Percentiles rank a stretch among this genome's conserved stretches.
Conservation (phyloP, 768 basidiomycete species). For the Sporobolomyces pararoseus region DNA sequence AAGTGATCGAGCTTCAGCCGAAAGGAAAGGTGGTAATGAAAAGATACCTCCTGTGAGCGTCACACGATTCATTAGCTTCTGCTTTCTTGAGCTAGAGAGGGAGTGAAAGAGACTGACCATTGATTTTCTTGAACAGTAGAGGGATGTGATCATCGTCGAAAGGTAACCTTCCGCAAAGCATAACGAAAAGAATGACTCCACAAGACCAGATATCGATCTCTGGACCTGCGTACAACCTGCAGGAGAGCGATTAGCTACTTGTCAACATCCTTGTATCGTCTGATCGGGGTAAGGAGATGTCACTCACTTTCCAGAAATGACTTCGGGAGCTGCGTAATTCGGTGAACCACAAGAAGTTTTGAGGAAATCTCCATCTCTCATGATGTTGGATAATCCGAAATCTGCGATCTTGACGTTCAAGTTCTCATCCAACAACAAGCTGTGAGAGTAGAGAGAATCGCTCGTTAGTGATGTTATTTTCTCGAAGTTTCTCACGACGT, state of each 20-base stretch:
- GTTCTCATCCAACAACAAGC: slow-evolving; percentile 65
- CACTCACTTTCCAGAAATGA: slow-evolving; percentile 76
- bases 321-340: slow-evolving; percentile 97
- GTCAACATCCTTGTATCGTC: neutral
- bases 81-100: slow-evolving; percentile 20
- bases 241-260: neutral
- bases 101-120: slow-evolving; percentile 55
- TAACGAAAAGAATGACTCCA: slow-evolving; percentile 97
- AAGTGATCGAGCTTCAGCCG: slow-evolving; percentile 69
- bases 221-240: slow-evolving; percentile 80
- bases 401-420: slow-evolving; percentile 89
- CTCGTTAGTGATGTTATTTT: too few relatives aligned
- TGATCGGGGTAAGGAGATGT: neutral
- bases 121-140: slow-evolving; percentile 87
- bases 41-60: slow-evolving; percentile 68
- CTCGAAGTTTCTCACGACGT: too few relatives aligned
- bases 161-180: slow-evolving; percentile 89
- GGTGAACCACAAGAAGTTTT: slow-evolving; percentile 97
- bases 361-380: slow-evolving; percentile 92
- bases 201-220: slow-evolving; percentile 99
- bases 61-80: slow-evolving; percentile 2
- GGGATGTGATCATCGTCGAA: slow-evolving; percentile 98
- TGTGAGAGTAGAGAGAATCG: neutral
- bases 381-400: slow-evolving; percentile 93
- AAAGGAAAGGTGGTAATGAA: slow-evolving; percentile 75